Evolutionary conservation across 23 red algal species (phyloP), one percentile per base, ranked within the genome.

Genomic region (Gracilaria gracilis): DNA sequence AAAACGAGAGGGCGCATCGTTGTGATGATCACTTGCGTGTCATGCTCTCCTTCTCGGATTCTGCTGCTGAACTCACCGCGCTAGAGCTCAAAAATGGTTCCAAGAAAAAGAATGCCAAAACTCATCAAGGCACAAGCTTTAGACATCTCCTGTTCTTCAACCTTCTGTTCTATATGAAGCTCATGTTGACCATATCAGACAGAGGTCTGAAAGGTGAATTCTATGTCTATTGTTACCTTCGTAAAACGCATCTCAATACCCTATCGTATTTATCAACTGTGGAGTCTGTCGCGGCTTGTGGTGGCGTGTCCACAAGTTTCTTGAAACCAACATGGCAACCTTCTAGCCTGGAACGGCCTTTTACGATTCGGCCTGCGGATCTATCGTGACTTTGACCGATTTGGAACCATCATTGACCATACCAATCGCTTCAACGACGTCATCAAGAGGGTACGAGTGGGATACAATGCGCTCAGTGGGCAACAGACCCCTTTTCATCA

Each of bases 381-480:
- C 69, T 34, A 88, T 32, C 57, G 67, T 71, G 38, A 88, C 84
- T 67, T 88, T 88, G 1, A 88, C 47, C 42, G 67, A 76, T 57
- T 88, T 33, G 17, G 65, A 73, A 0, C 86, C 79, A 73, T 89
- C 81, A 33, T 57, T 87, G 59, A 93, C 94, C 79, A 91, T 58
- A 4, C 71, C 69, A 80, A 96, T 87, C 8, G 87, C 94, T 44
- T 71, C 64, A 0, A 96, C 81, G 27, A 92, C 61, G n/a, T 96
- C 87, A 79, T 76, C 61, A 17, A 96, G 40, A 11, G 77, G 66
- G 40, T 92, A 64, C 14, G 80, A 80, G 28, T 91, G 80, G 55
- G 49, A 88, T 17, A 96, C 95, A 87, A 96, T 93, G 42, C 48
- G 55, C 7, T 93, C 88, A 27, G 75, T 83, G 28, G 95, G 95